Base-by-base conservation (phyloP, 2,329 filamentous ascomycete genomes). In the Mycocentrospora acerina region DNA sequence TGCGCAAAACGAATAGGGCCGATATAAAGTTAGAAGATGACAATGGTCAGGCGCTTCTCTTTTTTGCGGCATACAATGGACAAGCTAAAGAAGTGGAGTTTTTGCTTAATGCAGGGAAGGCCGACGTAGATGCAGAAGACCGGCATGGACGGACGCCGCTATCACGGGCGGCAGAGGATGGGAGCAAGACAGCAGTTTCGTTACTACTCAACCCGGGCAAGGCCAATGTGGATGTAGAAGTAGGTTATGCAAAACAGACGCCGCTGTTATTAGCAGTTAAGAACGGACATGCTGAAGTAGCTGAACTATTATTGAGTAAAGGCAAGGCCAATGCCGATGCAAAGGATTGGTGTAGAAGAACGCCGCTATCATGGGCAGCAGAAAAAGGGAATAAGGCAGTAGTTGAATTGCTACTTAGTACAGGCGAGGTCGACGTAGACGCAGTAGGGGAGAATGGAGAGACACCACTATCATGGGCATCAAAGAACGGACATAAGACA, bases 401-500 rank as follows among this genome's bases (percentile, higher is more conserved):
- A 10, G 26, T 26, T 17, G 2, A 12, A 7, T 1, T 15, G 9
- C 16, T 34, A 9, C 26, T 42, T 6, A 3, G 33, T 11, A 19
- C 33, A 24, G 18, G 17, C 1, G 11, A 15, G 7, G 35, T 13
- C 2, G 6, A 28, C 14, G 9, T 24, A 4, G 28, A 35, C 3
- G 7, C 19, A 3, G 5, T 8, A 16, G 31, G 34, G 12, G 13
- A 13, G 22, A 12, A 15, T 8, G 27, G 31, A 2, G 18, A 14
- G 5, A 38, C 31, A 7, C 35, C 40, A 6, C 22, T 39, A 13
- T 18, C 14, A 7, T 9, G 12, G 13, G 34, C 39, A 30, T 22
- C 35, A 3, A 3, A 19, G 7, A 7, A 29, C 13, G 34, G 30
- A 3, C 9, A 32, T 7, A 11, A 12, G 11, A 3, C 4, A 11